phyloP scores from a whole-genome alignment of 179 eudicot species.

The Camellia oleifera region DNA sequence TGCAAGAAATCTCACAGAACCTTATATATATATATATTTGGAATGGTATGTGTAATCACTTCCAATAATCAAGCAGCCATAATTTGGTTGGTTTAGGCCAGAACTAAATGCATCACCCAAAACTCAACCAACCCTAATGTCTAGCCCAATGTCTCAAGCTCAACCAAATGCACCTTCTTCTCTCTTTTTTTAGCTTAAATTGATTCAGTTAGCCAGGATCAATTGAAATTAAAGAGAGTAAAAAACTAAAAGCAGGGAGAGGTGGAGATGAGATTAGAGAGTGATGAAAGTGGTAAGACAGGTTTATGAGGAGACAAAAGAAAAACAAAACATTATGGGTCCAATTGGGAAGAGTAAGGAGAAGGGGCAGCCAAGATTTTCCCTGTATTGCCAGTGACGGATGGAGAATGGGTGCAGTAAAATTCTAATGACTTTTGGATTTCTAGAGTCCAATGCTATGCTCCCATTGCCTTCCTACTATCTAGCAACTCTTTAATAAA shows the following conservation, averaged over 20 bases:
- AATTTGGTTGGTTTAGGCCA: neutral
- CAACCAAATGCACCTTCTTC: neutral
- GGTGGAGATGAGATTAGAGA: neutral
- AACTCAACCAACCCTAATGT: neutral
- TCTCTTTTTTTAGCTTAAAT: neutral
- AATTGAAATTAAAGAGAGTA: neutral
- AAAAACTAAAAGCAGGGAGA: neutral
- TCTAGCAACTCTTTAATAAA: neutral
- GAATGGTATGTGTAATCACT: neutral
- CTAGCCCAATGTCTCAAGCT: neutral
- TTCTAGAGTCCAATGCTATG: neutral
- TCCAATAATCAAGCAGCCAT: neutral
- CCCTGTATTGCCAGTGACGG: neutral
- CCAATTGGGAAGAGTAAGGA: neutral
- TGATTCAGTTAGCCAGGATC: neutral
- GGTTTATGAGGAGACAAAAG: neutral
- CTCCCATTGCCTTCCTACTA: neutral
- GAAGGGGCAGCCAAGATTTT: neutral
- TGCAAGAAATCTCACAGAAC: neutral
- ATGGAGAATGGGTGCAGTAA: neutral
- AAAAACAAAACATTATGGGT: neutral
- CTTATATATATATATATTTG: neutral
- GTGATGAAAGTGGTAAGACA: neutral
- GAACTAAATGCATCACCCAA: constrained; percentile 2
- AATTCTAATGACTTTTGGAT: neutral